These are phyloP conservation scores for Pichia deserticola DNA, from an alignment of 805 yeast species.

Conservation along the genomic window DNA sequence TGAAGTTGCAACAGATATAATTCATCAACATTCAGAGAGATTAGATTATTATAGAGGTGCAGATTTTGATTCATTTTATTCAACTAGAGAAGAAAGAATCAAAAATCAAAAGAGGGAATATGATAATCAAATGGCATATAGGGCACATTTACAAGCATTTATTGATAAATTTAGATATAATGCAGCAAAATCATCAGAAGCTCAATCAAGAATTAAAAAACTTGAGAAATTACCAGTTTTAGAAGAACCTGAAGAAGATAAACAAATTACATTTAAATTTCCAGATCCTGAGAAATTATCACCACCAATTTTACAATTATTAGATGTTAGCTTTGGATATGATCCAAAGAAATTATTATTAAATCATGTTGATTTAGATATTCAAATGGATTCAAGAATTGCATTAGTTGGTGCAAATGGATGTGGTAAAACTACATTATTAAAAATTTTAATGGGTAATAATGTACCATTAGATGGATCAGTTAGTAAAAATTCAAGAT, in stretches of 20 bases:
- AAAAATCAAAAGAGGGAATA: constrained; percentile 92
- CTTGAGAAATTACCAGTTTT: constrained; percentile 88
- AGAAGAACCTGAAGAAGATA: constrained; percentile 93
- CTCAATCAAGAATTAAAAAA: constrained; percentile 95
- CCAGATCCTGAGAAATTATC: constrained; percentile 92
- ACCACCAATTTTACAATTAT: constrained; percentile 88
- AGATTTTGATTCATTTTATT: constrained; percentile 86
- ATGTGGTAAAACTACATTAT: constrained; percentile 95
- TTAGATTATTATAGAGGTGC: constrained; percentile 93
- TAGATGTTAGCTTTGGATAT: constrained; percentile 84
- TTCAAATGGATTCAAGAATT: constrained; percentile 89
- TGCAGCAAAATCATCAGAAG: constrained; percentile 96
- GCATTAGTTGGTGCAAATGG: constrained; percentile 99
- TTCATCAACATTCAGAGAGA: constrained; percentile 95
- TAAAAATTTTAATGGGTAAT: constrained; percentile 78
- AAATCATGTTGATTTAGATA: constrained; percentile 75
- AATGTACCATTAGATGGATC: constrained; percentile 70
- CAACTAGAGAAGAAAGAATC: constrained; percentile 90
- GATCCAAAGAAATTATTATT: constrained; percentile 55
- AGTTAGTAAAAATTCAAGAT: constrained; percentile 72
- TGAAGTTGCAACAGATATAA: constrained; percentile 97
- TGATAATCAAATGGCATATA: constrained; percentile 93
- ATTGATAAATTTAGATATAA: constrained; percentile 95
- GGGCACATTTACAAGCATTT: constrained; percentile 88
- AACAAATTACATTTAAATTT: constrained; percentile 74